Evolutionary conservation across 257 asterid genomes (phyloP), one percentile per base, ranked within the genome.

Genomic region (Paraleonurus japonicus): DNA sequence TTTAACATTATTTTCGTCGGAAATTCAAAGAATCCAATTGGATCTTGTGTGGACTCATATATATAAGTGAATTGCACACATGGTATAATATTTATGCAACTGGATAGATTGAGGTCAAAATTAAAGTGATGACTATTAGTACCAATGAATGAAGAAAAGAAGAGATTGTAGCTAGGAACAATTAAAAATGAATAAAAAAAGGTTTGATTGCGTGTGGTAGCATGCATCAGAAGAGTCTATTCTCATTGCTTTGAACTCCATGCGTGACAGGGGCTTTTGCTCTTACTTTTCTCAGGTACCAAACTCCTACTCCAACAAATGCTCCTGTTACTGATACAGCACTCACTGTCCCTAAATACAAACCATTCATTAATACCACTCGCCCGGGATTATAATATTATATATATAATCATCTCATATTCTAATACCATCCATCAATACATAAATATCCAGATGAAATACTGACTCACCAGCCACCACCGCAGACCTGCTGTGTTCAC

Each of bases 161-260:
- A 61, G 59, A 75, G 59, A 75, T 54, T 24, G 47, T 28, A n/a
- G n/a, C n/a, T n/a, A n/a, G n/a, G n/a, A n/a, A 26, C 17, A 69
- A 50, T 2, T 41, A 12, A 41, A 20, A 39, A 35, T 3, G 27
- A 15, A 59, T 2, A 9, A 57, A 4, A 19, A 7, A 64, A 50
- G 41, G 75, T 61, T 75, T 71, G 66, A 4, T 82, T 75, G 73
- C 76, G 6, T 78, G 68, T n/a, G 43, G 35, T 37, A 50, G 4
- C 15, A 26, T 48, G 2, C 1, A 17, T 84, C 76, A 94, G 32
- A 90, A 94, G 65, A 91, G 94, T 39, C 99, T 80, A 28, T 94
- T 94, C 67, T 91, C 99, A 45, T 86, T 94, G 81, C 74, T 88
- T 74, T 91, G 87, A 39, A 94, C 96, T 17, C 99, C 99, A 75